phyloP scores from a whole-genome alignment of 2,329 filamentous ascomycete species.

The Paraphaeosphaeria minitans region DNA sequence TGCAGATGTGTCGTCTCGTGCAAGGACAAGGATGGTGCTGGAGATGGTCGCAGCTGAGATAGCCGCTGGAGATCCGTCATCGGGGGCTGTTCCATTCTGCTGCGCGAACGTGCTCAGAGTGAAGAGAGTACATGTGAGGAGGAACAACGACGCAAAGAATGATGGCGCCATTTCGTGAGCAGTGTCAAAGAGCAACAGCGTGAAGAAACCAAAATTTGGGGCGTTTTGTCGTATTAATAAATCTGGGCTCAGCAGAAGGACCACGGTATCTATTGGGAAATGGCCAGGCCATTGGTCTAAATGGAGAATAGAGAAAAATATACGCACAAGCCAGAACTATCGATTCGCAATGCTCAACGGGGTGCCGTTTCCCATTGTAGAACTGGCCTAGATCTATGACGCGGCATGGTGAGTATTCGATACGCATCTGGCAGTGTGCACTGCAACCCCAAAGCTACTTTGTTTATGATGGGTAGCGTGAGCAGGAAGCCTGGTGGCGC shows the following conservation, averaged over 20 bases:
- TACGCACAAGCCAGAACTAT: constrained; percentile 31
- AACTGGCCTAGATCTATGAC: constrained; percentile 23
- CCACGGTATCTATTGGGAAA: constrained; percentile 30
- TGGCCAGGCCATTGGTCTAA: constrained; percentile 27
- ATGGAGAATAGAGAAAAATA: constrained; percentile 29
- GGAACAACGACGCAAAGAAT: constrained; percentile 26
- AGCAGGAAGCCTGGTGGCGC: constrained; percentile 19
- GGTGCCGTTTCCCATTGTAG: constrained; percentile 9
- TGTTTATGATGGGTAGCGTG: constrained; percentile 20
- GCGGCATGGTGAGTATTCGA: constrained; percentile 19
- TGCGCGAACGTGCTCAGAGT: constrained; percentile 21
- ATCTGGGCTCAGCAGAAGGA: constrained; percentile 36
- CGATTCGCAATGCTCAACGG: constrained; percentile 31
- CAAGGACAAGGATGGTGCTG: constrained; percentile 62
- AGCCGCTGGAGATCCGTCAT: constrained; percentile 15
- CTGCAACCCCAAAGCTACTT: constrained; percentile 23
- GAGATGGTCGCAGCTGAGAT: constrained; percentile 36
- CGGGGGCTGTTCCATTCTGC: neutral
- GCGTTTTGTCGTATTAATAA: constrained; percentile 38
- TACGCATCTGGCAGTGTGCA: constrained; percentile 17
- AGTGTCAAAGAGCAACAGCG: constrained; percentile 22
- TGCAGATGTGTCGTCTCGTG: constrained; percentile 57
- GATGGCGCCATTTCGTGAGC: constrained; percentile 33
- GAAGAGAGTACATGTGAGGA: constrained; percentile 30
- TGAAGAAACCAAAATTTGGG: constrained; percentile 27